Evolutionary conservation across 345 rosid genomes (phyloP).

Genomic region (Luvunga scandens): DNA sequence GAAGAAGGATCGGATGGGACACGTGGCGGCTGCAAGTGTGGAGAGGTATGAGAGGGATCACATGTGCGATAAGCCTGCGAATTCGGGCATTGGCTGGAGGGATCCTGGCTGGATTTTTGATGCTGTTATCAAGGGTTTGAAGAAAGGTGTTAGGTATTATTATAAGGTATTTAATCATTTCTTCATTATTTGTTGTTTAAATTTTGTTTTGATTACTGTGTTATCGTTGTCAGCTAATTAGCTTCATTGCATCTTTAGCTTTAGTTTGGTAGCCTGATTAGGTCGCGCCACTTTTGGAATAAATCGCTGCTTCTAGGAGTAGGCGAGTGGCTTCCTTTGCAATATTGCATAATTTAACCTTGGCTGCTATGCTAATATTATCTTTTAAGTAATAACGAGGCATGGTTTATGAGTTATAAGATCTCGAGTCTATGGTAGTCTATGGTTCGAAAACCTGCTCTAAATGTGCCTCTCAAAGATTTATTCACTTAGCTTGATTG

Average conservation of each 20-base stretch:
- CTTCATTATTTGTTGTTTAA: not conserved
- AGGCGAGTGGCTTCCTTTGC: no score
- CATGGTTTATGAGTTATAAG: not conserved
- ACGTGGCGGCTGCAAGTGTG: slow-evolving; percentile 43
- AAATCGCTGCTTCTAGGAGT: not conserved
- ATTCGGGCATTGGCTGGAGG: slow-evolving; percentile 74
- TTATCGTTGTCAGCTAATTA: not conserved
- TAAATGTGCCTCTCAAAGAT: not conserved
- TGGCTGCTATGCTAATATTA: not conserved
- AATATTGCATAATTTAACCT: no score
- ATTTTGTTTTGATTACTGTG: not conserved
- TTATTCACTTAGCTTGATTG: not conserved
- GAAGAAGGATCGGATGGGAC: slow-evolving; percentile 31
- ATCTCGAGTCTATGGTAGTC: not conserved
- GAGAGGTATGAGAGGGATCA: slow-evolving; percentile 72
- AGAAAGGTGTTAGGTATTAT: slow-evolving; percentile 58
- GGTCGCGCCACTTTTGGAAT: not conserved
- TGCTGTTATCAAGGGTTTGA: slow-evolving; percentile 55
- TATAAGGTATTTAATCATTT: slow-evolving; percentile 50
- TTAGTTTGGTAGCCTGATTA: not conserved
- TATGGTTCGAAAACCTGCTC: not conserved
- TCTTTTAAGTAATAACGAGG: not conserved
- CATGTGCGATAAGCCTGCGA: slow-evolving; percentile 87
- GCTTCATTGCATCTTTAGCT: not conserved
- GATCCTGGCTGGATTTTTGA: slow-evolving; percentile 93